Evolutionary conservation across 202 grass and related monocot genomes (phyloP), one percentile per base, ranked within the genome.

Genomic region (Eragrostis tef): DNA sequence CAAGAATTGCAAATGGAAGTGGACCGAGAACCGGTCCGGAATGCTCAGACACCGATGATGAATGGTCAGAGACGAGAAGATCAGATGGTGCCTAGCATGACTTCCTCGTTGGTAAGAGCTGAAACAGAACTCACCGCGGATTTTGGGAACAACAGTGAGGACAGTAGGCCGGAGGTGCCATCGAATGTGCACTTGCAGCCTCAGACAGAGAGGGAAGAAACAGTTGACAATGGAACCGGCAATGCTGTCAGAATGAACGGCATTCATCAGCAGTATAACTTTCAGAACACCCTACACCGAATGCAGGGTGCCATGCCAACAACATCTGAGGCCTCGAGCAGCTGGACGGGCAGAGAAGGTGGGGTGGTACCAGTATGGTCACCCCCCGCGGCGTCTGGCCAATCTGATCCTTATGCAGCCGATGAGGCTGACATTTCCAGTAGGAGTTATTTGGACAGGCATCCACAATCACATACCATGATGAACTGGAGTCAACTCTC

Each of bases 11-110:
- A 82, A 20, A 92, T 93, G 93, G 93, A 99, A 62, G 86, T 91
- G 49, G 85, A 88, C 67, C 70, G 49, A 25, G 86, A 91, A 27
- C 86, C 67, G 0, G 48, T 66, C 60, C 82, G 57, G 60, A 79
- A 75, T 60, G 72, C 51, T 34, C 83, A 86, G 8, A 74, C 66
- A 26, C 79, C 51, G 3, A 11, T 26, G 12, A 14, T 31, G 17
- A 46, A 69, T 4, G 70, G 84, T 25, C 87, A 78, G 83, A 81
- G 92, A 77, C 90, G 88, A 49, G 7, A 82, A 71, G 96, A 99
- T 71, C 96, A 99, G 84, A 95, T 93, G 92, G 96, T 99, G 42
- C 96, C 96, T 60, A 93, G 87, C 87, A 91, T 99, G 80, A 96
- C 93, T 71, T 93, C 96, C 19, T 99, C 96, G 17, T 73, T 99